Conservation (phyloP, 495 filamentous ascomycete genomes). For the Penicillium canariense region DNA sequence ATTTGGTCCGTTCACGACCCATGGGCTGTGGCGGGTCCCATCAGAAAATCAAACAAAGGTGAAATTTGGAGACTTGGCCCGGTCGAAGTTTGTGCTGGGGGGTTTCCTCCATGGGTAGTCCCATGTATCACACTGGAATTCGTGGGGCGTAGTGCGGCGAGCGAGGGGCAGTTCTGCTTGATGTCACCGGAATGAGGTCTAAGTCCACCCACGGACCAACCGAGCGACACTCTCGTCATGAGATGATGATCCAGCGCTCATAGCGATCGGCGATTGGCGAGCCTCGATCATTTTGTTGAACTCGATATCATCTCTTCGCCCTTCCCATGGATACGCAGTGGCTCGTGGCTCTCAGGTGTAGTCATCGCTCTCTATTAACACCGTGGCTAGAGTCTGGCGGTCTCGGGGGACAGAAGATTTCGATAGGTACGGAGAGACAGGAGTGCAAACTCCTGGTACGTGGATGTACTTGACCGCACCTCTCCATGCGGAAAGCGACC, state of each 20-base stretch:
- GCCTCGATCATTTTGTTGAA: not conserved
- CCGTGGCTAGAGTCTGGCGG: too few relatives aligned
- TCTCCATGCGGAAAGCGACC: not conserved
- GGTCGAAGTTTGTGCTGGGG: not conserved
- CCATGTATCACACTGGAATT: too few relatives aligned
- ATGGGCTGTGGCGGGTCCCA: slow-evolving; percentile 11
- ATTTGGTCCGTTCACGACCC: slow-evolving; percentile 22
- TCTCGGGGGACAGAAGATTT: too few relatives aligned
- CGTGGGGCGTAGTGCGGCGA: too few relatives aligned
- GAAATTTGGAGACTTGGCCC: not conserved
- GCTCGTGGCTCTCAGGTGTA: not conserved
- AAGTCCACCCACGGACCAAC: not conserved
- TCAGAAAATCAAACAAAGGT: slow-evolving; percentile 1
- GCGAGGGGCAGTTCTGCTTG: not conserved
- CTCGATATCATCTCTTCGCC: not conserved
- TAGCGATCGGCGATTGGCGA: not conserved
- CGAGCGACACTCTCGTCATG: not conserved
- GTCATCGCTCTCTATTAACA: too few relatives aligned
- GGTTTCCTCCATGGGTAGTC: too few relatives aligned
- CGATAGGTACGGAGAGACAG: not conserved
- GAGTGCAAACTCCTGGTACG: not conserved
- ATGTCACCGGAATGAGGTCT: not conserved
- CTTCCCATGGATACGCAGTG: not conserved
- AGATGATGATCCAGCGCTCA: not conserved
- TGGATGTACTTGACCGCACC: slow-evolving; percentile 5